phyloP scores from a whole-genome alignment of 2,329 filamentous ascomycete genomes.

The Leptographium flavum region DNA sequence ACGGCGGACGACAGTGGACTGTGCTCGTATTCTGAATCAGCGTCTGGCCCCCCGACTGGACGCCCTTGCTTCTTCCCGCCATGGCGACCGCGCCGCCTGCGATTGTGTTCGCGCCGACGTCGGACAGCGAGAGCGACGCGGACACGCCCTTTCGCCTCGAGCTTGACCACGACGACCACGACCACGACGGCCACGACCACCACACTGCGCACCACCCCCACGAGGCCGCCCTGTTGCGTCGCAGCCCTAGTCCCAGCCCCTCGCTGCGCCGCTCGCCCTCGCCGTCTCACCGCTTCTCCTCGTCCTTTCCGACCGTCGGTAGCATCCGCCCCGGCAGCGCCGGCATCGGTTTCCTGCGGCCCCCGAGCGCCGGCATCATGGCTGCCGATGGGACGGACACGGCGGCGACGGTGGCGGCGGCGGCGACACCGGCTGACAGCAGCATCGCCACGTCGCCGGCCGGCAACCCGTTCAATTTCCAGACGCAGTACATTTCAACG shows the following conservation, averaged over 20 bases:
- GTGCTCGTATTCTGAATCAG: too few relatives aligned
- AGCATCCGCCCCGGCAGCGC: neutral
- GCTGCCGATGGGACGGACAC: neutral
- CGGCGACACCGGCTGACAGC: neutral
- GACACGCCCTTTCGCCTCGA: too few relatives aligned
- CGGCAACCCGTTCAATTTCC: slow-evolving; percentile 67
- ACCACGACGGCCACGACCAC: neutral
- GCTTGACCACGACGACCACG: neutral
- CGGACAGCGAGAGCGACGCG: neutral
- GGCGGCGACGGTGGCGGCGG: neutral
- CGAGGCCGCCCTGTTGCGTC: slow-evolving; percentile 9
- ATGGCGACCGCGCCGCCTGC: slow-evolving; percentile 1
- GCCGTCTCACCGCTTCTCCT: too few relatives aligned
- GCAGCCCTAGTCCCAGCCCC: slow-evolving; percentile 6
- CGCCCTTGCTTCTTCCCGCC: neutral
- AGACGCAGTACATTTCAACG: slow-evolving; percentile 65
- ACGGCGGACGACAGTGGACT: too few relatives aligned
- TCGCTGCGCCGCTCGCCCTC: neutral
- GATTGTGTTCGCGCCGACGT: slow-evolving; percentile 1
- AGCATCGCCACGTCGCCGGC: neutral
- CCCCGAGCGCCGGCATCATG: neutral
- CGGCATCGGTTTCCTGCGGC: neutral
- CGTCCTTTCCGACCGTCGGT: too few relatives aligned
- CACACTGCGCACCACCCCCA: slow-evolving; percentile 7
- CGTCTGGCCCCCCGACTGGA: neutral